Conservation (phyloP, 495 filamentous ascomycete genomes). For the Daldinia loculata region DNA sequence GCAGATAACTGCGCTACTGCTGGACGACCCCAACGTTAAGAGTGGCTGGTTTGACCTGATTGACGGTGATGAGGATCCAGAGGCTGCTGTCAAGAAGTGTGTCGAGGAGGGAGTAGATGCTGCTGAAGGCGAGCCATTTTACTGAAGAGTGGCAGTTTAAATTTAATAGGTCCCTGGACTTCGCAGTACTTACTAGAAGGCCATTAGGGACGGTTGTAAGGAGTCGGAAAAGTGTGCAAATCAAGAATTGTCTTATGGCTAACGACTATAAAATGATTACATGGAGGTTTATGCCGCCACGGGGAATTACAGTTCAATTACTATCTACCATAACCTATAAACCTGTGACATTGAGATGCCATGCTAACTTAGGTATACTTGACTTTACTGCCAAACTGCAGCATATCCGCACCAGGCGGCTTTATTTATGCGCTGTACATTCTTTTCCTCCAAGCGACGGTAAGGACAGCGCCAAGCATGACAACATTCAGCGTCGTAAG, state of each 20-base stretch:
- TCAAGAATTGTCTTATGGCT: no score
- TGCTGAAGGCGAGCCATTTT: conserved; percentile 66
- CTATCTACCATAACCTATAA: not conserved
- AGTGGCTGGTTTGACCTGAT: conserved; percentile 58
- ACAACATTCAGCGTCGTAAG: conserved; percentile 20
- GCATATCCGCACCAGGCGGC: not conserved
- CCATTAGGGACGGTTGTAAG: no score
- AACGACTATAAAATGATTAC: no score
- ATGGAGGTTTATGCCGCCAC: not conserved
- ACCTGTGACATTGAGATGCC: not conserved
- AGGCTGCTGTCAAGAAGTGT: conserved; percentile 70
- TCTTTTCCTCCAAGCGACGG: conserved; percentile 6
- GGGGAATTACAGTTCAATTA: not conserved
- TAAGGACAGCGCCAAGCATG: conserved; percentile 18
- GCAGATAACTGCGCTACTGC: conserved; percentile 68
- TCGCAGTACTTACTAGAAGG: no score
- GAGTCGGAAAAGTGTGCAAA: not conserved
- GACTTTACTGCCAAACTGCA: not conserved
- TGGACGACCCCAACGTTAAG: conserved; percentile 63
- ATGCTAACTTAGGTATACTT: not conserved
- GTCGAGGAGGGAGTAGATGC: conserved; percentile 69
- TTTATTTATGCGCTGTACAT: not conserved
- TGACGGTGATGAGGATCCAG: conserved; percentile 64
- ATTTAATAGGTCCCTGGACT: no score
- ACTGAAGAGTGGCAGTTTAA: conserved; percentile 7